Evolutionary conservation across 495 filamentous ascomycete genomes (phyloP).

Genomic region (Aspergillus carlsbadensis): DNA sequence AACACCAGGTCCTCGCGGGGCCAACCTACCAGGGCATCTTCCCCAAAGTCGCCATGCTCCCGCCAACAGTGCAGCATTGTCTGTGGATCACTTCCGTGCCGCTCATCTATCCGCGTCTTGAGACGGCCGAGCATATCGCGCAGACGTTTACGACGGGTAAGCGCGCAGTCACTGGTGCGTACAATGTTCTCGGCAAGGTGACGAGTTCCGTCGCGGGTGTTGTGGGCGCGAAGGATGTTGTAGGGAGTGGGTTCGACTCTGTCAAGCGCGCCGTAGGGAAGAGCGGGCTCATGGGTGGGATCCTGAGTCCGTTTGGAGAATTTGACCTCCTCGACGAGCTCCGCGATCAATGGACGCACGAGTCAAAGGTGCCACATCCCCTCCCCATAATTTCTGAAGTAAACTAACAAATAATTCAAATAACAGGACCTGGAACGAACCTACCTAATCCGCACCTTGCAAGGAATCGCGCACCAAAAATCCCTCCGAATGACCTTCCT

Average conservation of each 20-base stretch:
- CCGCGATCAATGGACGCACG: constrained; percentile 96
- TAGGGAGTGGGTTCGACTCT: constrained; percentile 84
- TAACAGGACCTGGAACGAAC: constrained; percentile 85
- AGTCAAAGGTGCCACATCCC: constrained; percentile 70
- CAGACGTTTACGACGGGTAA: constrained; percentile 93
- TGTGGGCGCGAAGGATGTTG: constrained; percentile 88
- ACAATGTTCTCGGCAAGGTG: constrained; percentile 92
- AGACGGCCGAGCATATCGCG: constrained; percentile 84
- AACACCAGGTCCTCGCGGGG: constrained; percentile 88
- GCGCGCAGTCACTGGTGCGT: constrained; percentile 90
- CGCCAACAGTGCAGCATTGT: constrained; percentile 90
- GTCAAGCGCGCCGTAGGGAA: constrained; percentile 97
- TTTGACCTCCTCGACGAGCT: constrained; percentile 93
- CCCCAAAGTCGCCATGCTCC: constrained; percentile 90
- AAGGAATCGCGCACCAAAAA: constrained; percentile 91
- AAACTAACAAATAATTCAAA: not conserved
- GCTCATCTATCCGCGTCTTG: constrained; percentile 85
- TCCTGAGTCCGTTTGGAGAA: constrained; percentile 95
- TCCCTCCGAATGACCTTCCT: constrained; percentile 94
- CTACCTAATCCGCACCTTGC: constrained; percentile 92
- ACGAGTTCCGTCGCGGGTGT: constrained; percentile 92
- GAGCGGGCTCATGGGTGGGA: constrained; percentile 86
- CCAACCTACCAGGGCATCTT: constrained; percentile 97
- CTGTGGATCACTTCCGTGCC: constrained; percentile 93
- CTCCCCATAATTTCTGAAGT: not conserved